Base-by-base conservation (phyloP, 768 basidiomycete genomes). In the Leccinum longicurvipes region DNA sequence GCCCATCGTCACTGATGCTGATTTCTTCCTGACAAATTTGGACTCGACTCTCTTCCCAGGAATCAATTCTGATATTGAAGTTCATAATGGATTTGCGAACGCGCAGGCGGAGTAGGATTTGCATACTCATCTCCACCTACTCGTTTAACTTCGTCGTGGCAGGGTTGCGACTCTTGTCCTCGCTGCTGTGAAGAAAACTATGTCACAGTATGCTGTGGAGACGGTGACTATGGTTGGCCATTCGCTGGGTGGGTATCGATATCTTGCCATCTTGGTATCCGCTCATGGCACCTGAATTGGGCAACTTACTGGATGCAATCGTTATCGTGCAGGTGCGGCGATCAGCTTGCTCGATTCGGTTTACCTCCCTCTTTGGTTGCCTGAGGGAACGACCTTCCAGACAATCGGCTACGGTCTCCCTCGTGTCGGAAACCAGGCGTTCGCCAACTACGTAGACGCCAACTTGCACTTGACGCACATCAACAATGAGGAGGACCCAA, bases 1-100 rank as follows among this genome's bases (percentile, higher is more conserved):
- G 25, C 46, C 77, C 6, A 55, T 71, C 31, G 55, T 82, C 32
- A 79, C 78, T 0, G 82, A 85, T 56, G 64, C 53, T 0, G 63
- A 78, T 52, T 61, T 82, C 56, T 50, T 74, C 57, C 60, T 74
- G 52, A 53, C 54, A 3, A 59, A 47, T 5, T 62, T 81, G 45
- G 49, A 78, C 55, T 19, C 76, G 0, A 59, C 70, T 0, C 72
- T 82, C 10, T 85, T 85, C 71, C 82, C 82, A 0, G 80, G 81
- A 2, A 50, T 85, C 6, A 62, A 63, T 46, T 73, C 76, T 6
- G 48, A 59, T 11, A 69, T 84, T 2, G 10, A 73, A 58, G 75
- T 72, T 4, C 83, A 85, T 56, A 57, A 54, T 24, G 84, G 84
- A 2, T 85, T 85, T 58, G 63, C 53, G 10, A 61, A 62, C 2